Evolutionary conservation across 2,329 filamentous ascomycete genomes (phyloP), one percentile per base, ranked within the genome.

Genomic region (Beauveria varroae): DNA sequence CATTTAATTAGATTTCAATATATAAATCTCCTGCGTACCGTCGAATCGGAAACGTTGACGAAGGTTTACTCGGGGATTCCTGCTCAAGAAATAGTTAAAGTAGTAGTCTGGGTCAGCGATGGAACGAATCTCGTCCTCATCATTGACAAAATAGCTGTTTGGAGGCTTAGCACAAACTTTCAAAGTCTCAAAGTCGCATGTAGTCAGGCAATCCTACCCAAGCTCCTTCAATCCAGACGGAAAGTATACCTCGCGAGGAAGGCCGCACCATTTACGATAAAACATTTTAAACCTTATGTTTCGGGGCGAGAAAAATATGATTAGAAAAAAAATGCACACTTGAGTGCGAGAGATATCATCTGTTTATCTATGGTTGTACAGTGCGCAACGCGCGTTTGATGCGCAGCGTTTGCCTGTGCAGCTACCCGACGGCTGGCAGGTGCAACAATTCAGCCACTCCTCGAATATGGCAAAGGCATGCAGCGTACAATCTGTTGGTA

Each of bases 1-100:
- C 28, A 18, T 3, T 7, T 7, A 14, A 3, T 46, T 52, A 57
- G 56, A 51, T 46, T 63, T 59, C 37, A 30, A 20, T 22, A 10
- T 37, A 18, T 56, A 16, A 12, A 10, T 14, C 40, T 16, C 3
- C 9, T 6, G 72, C 78, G 66, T 71, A 90, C 91, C 75, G 68
- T 96, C 88, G 74, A 96, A 86, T 44, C 86, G 80, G 65, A 89
- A 89, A 20, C 87, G 82, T 68, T 91, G 90, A 22, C 88, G 79
- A 46, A 88, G 82, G 71, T 96, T 96, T 74, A 88, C 81, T 43
- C 91, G 86, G n/a, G 83, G 78, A 72, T 91, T 92, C 67, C 84
- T 86, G 70, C 83, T 88, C 58, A 89, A 73, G 71, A 86, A 87
- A 79, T 82, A 96, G 66, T 90, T 83, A 78, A 91, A 96, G 69